phyloP scores from a whole-genome alignment of 2,329 filamentous ascomycete genomes.

The Sclerotinia minor region DNA sequence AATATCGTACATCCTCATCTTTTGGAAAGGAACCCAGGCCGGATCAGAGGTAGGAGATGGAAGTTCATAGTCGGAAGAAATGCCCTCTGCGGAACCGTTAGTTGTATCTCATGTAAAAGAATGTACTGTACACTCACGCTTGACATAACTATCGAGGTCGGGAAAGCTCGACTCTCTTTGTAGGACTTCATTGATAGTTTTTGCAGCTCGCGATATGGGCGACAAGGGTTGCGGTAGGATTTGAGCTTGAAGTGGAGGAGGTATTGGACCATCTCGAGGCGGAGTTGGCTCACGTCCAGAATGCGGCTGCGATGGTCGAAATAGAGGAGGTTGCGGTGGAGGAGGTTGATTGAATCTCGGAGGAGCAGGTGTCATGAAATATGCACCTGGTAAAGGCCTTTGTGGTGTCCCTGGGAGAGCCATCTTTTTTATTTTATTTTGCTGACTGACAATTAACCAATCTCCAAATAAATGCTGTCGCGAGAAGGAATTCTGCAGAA shows the following conservation, averaged over 20 bases:
- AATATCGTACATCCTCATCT: constrained; percentile 81
- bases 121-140: constrained; percentile 60
- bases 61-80: constrained; percentile 89
- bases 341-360: constrained; percentile 49
- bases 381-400: constrained; percentile 73
- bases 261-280: constrained; percentile 27
- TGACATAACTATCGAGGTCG: constrained; percentile 84
- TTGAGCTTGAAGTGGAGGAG: constrained; percentile 17
- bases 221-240: constrained; percentile 50
- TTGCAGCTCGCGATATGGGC: constrained; percentile 76
- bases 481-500: constrained; percentile 27
- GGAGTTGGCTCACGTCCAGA: constrained; percentile 31
- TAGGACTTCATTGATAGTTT: constrained; percentile 78
- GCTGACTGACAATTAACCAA: background rate
- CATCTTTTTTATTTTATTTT: constrained; percentile 30
- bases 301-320: constrained; percentile 28
- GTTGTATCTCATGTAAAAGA: constrained; percentile 36
- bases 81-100: constrained; percentile 62
- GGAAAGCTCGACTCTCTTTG: constrained; percentile 78
- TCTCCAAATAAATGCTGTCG: constrained; percentile 22
- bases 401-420: constrained; percentile 56
- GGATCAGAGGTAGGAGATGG: constrained; percentile 56
- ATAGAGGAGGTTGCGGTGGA: constrained; percentile 55
- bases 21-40: constrained; percentile 88
- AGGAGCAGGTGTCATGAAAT: constrained; percentile 69